Evolutionary conservation across 352 stramenopile genomes (phyloP).

Genomic region (Halophytophthora batemanensis): DNA sequence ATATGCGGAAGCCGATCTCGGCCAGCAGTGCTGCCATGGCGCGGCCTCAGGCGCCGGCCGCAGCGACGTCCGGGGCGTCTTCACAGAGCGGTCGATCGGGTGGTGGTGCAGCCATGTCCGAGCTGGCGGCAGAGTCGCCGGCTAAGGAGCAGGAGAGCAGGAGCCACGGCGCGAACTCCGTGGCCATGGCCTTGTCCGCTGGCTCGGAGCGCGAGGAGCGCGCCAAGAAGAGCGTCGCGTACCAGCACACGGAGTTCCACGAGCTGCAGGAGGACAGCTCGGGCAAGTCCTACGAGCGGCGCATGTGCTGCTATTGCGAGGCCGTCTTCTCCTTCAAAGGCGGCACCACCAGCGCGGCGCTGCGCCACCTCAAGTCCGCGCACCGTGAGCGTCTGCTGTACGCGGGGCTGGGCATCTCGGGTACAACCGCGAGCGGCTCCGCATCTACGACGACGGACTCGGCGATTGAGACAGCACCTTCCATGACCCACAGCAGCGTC

Average conservation of each 20-base stretch:
- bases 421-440: too few species aligned
- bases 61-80: too few species aligned
- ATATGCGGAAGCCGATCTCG: too few species aligned
- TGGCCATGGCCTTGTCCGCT: not conserved
- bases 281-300: constrained; percentile 35
- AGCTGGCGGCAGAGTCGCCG: too few species aligned
- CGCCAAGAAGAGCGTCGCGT: constrained; percentile 40
- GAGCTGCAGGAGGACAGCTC: constrained; percentile 17
- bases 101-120: too few species aligned
- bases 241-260: constrained; percentile 34
- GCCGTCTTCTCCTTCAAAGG: constrained; percentile 49
- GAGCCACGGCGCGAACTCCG: too few species aligned
- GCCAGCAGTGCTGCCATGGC: too few species aligned
- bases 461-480: not conserved
- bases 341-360: constrained; percentile 45
- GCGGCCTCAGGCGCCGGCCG: too few species aligned
- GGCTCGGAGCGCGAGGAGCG: not conserved
- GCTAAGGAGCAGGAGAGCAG: too few species aligned
- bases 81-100: too few species aligned
- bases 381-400: constrained; percentile 24
- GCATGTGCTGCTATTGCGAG: constrained; percentile 43
- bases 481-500: not conserved
- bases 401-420: not conserved
- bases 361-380: constrained; percentile 45
- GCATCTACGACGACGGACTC: too few species aligned